Evolutionary conservation across 805 yeast genomes (phyloP), one percentile per base, ranked within the genome.

Genomic region (Kurtzmaniella cleridarum): DNA sequence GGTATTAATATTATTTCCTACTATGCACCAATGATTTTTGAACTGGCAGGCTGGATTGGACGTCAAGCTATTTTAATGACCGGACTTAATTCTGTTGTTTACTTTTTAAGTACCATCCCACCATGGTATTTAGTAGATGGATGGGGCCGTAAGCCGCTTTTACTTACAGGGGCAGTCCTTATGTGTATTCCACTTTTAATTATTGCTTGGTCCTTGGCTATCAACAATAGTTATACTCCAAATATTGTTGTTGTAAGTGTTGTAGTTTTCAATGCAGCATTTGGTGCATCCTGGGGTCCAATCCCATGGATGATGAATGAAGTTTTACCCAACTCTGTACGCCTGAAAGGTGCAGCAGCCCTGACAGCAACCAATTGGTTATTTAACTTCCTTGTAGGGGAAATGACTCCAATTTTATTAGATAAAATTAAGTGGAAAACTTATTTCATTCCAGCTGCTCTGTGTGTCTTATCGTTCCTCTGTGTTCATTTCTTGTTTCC

Each of bases 351-450:
- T 42, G 95, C 95, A 0, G 86, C 95, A 2, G 66, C 87, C 45
- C 83, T 95, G 0, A 89, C 96, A 1, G 95, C 96, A 1, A 77
- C 95, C 4, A 90, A 89, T 58, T 89, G 97, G 97, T 74, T 86
- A 5, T 89, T 87, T 67, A 89, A 89, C 62, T 90, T 88, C 69
- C 64, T 90, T 27, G 96, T 89, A 20, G 96, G 97, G 10, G 93
- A 86, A 60, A 76, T 84, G 77, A 86, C 95, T 0, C 97, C 97
- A 2, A 76, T 88, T 18, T 70, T 89, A 41, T 81, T 88, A 53
- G 95, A 83, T 49, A 39, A 62, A 5, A 84, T 89, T 50, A 70
- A 75, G 24, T 90, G 95, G 95, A 71, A 80, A 42, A 70, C 93
- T 38, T 89, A 90, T 58, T 62, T 90, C 47, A 73, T 89, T 39